phyloP scores from a whole-genome alignment of 805 yeast genomes.

The Kodamaea restingae region DNA sequence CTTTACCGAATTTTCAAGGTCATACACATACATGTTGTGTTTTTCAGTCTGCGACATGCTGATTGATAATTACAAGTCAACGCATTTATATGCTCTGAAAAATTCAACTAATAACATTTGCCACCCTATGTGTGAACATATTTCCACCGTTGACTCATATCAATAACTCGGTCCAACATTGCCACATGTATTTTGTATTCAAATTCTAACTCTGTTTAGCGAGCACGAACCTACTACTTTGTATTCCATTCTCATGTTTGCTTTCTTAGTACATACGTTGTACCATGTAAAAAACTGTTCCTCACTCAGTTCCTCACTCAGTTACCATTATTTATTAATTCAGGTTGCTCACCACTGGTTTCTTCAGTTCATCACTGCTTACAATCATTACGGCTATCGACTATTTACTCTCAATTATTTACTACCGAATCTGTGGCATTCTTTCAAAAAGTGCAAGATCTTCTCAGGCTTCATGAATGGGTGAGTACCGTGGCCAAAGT shows the following conservation, averaged over 20 bases:
- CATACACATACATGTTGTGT: slow-evolving; percentile 47
- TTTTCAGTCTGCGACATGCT: slow-evolving; percentile 5
- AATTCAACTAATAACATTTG: neutral
- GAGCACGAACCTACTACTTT: too few species aligned
- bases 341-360: too few species aligned
- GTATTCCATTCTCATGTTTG: too few species aligned
- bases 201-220: too few species aligned
- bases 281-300: too few species aligned
- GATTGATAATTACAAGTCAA: neutral
- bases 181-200: too few species aligned
- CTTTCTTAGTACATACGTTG: too few species aligned
- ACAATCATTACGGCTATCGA: too few species aligned
- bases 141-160: neutral
- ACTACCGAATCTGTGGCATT: slow-evolving; percentile 74
- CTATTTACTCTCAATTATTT: neutral
- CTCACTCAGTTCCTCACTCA: too few species aligned
- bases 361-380: too few species aligned
- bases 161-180: too few species aligned
- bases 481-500: slow-evolving; percentile 97
- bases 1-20: slow-evolving; percentile 36
- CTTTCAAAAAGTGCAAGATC: slow-evolving; percentile 78
- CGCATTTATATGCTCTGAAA: neutral
- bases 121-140: neutral
- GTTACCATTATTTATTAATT: too few species aligned
- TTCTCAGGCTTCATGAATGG: slow-evolving; percentile 96